A percentile compares a stretch with the other conserved stretches of the same genome.
Conservation (phyloP, 2,329 filamentous ascomycete species). For the Trichoderma sp. region DNA sequence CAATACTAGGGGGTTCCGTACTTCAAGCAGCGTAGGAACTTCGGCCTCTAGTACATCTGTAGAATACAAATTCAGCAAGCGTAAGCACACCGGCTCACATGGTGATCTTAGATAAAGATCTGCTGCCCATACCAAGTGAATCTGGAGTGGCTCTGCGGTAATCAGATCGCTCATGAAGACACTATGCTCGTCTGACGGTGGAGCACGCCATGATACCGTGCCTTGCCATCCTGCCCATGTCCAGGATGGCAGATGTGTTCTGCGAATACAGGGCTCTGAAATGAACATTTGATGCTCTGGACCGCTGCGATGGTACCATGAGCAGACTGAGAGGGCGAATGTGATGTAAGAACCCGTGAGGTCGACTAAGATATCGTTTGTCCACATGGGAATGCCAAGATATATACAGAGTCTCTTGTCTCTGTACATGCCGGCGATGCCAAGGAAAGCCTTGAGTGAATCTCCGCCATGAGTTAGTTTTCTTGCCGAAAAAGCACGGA, state of each 20-base stretch:
- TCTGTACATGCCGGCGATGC: constrained; percentile 17
- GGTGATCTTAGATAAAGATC: constrained; percentile 2
- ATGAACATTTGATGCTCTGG: constrained; percentile 7
- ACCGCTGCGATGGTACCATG: constrained; percentile 17
- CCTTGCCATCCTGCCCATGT: constrained; percentile 19
- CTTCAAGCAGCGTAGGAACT: constrained; percentile 1
- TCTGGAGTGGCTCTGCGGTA: background rate
- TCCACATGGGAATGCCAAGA: constrained; percentile 18
- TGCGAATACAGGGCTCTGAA: constrained; percentile 5
- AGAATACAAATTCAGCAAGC: constrained; percentile 7
- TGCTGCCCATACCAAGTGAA: constrained; percentile 14
- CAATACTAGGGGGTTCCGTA: background rate
- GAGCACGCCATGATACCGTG: constrained; percentile 16
- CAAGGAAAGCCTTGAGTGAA: constrained; percentile 15
- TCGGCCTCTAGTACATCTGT: background rate
- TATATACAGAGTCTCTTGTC: constrained; percentile 11
- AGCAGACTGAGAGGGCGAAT: constrained; percentile 14
- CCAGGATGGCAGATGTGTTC: constrained; percentile 15
- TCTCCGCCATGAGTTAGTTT: constrained; percentile 1
- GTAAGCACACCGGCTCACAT: background rate
- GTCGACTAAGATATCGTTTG: background rate
- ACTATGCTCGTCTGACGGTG: constrained; percentile 17
- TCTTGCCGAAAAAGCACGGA: constrained; percentile 14
- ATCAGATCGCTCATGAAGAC: constrained; percentile 12
- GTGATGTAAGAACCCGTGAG: constrained; percentile 12